Conservation (phyloP, 257 asterid species). For the Lantana camara region DNA sequence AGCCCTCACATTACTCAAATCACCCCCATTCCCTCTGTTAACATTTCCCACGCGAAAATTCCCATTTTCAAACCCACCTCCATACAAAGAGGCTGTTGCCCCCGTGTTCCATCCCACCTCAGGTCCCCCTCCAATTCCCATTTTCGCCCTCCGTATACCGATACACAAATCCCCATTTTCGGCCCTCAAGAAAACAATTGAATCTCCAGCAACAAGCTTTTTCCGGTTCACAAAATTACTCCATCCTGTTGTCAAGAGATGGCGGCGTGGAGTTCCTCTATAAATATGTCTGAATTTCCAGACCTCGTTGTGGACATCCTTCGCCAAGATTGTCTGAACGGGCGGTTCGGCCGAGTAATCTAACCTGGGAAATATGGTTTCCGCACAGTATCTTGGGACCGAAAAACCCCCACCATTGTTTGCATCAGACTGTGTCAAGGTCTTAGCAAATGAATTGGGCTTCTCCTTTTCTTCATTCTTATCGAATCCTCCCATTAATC, state of each 20-base stretch:
- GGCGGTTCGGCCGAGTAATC: slow-evolving; percentile 75
- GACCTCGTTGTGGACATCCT: slow-evolving; percentile 66
- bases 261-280: slow-evolving; percentile 77
- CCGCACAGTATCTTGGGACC: slow-evolving; percentile 77
- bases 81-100: neutral
- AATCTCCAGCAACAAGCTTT: slow-evolving; percentile 79
- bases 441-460: slow-evolving; percentile 65
- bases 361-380: slow-evolving; percentile 70
- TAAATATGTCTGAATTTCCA: slow-evolving; percentile 77
- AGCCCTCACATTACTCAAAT: slow-evolving; percentile 37
- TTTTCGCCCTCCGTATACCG: slow-evolving; percentile 53
- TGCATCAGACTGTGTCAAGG: slow-evolving; percentile 79
- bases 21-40: slow-evolving; percentile 21
- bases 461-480: slow-evolving; percentile 54
- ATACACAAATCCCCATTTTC: slow-evolving; percentile 63
- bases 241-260: slow-evolving; percentile 76
- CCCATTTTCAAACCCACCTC: neutral
- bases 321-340: slow-evolving; percentile 61
- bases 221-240: slow-evolving; percentile 73
- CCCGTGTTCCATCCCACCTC: slow-evolving; percentile 39
- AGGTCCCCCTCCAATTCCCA: slow-evolving; percentile 49
- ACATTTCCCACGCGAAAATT: neutral
- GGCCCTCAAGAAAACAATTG: slow-evolving; percentile 61
- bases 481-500: slow-evolving; percentile 35
- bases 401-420: slow-evolving; percentile 84